Conservation (phyloP, 2,329 filamentous ascomycete species). For the Ophiosphaerella narmari region DNA sequence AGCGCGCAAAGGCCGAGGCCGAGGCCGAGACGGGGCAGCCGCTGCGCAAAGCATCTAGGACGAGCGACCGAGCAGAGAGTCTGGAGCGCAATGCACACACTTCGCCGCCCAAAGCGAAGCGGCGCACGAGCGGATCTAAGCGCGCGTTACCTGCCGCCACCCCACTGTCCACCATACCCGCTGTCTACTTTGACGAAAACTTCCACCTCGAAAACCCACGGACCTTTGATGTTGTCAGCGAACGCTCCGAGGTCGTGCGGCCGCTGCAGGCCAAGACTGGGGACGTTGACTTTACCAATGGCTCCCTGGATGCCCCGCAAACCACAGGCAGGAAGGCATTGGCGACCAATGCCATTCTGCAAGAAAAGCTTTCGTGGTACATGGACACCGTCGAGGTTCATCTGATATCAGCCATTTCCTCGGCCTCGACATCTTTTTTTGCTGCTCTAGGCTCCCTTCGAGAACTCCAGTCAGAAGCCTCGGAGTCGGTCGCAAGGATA, state of each 20-base stretch:
- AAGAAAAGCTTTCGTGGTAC: constrained; percentile 99
- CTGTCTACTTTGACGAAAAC: constrained; percentile 91
- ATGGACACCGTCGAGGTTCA: constrained; percentile 99
- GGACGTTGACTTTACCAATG: constrained; percentile 63
- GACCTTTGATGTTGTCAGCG: constrained; percentile 95
- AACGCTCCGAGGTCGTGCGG: constrained; percentile 93
- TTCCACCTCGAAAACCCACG: constrained; percentile 96
- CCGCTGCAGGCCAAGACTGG: constrained; percentile 54
- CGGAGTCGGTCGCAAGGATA: constrained; percentile 87
- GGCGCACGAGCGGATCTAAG: constrained; percentile 59
- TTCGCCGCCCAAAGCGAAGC: constrained; percentile 53
- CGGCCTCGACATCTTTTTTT: constrained; percentile 94
- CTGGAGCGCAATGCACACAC: constrained; percentile 49
- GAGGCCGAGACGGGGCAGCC: constrained; percentile 63
- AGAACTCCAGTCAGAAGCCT: constrained; percentile 88
- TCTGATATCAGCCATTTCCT: constrained; percentile 93
- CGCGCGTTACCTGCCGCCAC: constrained; percentile 74
- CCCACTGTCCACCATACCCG: constrained; percentile 87
- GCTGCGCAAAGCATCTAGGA: constrained; percentile 53
- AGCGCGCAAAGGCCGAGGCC: constrained; percentile 77
- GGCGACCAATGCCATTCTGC: constrained; percentile 93
- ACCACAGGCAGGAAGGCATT: constrained; percentile 73
- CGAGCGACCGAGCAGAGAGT: constrained; percentile 56
- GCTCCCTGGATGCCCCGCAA: constrained; percentile 60
- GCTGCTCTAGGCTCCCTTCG: constrained; percentile 88